phyloP scores from a whole-genome alignment of 2,329 filamentous ascomycete genomes.

The Alternaria novae-zelandiae region DNA sequence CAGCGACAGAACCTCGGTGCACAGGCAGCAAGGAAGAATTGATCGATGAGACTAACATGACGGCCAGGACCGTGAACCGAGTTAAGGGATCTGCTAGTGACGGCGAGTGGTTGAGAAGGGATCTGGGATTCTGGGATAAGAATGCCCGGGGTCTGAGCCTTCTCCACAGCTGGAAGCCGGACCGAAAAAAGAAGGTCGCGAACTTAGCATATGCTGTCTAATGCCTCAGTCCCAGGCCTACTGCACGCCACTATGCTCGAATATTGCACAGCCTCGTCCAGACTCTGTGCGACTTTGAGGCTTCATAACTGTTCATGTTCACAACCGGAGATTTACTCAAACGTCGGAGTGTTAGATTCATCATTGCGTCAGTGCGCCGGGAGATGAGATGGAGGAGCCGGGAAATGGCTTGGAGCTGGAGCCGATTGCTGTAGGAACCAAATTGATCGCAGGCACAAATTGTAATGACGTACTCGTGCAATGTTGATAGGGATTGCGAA shows the following conservation, averaged over 20 bases:
- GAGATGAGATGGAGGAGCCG: background rate
- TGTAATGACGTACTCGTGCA: background rate
- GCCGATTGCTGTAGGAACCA: background rate
- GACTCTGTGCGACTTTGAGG: background rate
- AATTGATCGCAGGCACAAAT: background rate
- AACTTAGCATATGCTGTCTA: background rate
- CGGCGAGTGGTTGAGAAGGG: background rate
- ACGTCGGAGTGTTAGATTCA: background rate
- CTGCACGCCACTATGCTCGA: background rate
- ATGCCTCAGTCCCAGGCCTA: conserved; percentile 1
- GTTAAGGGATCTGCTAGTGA: conserved; percentile 7
- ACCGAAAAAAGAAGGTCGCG: conserved; percentile 10
- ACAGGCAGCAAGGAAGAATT: background rate
- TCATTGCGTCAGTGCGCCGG: background rate
- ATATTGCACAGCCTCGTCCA: background rate
- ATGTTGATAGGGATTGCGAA: background rate
- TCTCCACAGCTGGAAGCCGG: conserved; percentile 14
- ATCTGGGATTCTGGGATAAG: conserved; percentile 7
- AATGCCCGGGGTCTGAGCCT: conserved; percentile 5
- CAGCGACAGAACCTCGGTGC: background rate
- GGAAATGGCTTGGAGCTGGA: background rate
- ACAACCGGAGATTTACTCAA: background rate
- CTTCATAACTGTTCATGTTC: background rate
- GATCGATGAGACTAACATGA: background rate
- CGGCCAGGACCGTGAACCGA: conserved; percentile 10